These are phyloP conservation scores for Fistulifera pelliculosa DNA, from an alignment of 108 stramenopile genomes.

Conservation along the genomic window DNA sequence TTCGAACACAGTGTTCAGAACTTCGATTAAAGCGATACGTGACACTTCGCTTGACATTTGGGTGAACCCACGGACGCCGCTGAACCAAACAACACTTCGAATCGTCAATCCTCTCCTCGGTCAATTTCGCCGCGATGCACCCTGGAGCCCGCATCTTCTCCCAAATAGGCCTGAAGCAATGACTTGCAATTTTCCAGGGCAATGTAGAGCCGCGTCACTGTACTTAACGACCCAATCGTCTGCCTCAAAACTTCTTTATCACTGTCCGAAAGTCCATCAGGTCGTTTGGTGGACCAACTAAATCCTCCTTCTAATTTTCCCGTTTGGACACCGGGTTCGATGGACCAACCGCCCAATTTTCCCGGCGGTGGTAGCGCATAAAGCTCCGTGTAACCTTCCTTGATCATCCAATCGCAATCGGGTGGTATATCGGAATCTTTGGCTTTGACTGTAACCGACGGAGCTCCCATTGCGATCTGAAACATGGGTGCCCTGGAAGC, in stretches of 20 bases:
- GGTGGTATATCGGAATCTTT: conserved; percentile 3
- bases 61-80: conserved; percentile 10
- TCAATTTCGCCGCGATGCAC: conserved; percentile 4
- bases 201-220: conserved; percentile 16
- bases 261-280: conserved; percentile 17
- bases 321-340: too few relatives aligned
- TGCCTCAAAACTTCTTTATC: conserved; percentile 15
- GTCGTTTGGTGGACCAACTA: conserved; percentile 20
- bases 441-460: background rate
- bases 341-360: too few relatives aligned
- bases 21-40: conserved; percentile 1
- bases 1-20: conserved; percentile 11
- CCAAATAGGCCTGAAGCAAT: conserved; percentile 10
- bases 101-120: conserved; percentile 10
- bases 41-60: conserved; percentile 2
- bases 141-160: conserved; percentile 3
- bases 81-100: conserved; percentile 11
- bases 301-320: conserved; percentile 7
- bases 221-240: conserved; percentile 8
- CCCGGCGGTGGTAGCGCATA: background rate
- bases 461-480: conserved; percentile 12
- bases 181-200: conserved; percentile 13
- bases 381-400: conserved; percentile 6
- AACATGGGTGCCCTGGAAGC: background rate
- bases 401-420: conserved; percentile 6